Conservation (phyloP, 371 early-diverging fungal genomes). For the Mortierella sp. region DNA sequence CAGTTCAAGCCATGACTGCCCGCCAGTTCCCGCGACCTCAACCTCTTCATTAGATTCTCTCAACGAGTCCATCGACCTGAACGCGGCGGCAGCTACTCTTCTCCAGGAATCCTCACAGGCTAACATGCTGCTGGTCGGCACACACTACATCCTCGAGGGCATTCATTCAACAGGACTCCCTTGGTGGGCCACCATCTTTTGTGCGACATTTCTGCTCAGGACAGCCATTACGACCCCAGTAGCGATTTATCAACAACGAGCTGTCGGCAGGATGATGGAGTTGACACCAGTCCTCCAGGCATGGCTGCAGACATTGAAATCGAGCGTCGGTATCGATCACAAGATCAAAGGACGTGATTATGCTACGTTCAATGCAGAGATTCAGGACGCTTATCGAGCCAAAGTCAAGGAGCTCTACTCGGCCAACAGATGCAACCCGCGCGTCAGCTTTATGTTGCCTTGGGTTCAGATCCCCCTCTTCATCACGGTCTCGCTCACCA, state of each 20-base stretch:
- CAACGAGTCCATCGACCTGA: not conserved
- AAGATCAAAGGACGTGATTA: slow-evolving; percentile 61
- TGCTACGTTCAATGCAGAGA: slow-evolving; percentile 61
- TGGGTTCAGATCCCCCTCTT: slow-evolving; percentile 86
- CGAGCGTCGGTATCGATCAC: slow-evolving; percentile 63
- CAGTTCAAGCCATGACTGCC: not conserved
- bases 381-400: slow-evolving; percentile 69
- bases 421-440: slow-evolving; percentile 72
- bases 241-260: slow-evolving; percentile 79
- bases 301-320: slow-evolving; percentile 73
- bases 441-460: slow-evolving; percentile 74
- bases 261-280: slow-evolving; percentile 67
- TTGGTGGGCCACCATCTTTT: slow-evolving; percentile 80
- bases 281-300: slow-evolving; percentile 76
- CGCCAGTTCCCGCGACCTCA: not conserved
- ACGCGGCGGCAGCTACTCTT: not conserved
- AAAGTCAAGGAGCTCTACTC: slow-evolving; percentile 73
- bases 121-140: slow-evolving; percentile 60
- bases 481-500: slow-evolving; percentile 75
- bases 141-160: slow-evolving; percentile 61
- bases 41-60: not conserved
- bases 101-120: slow-evolving; percentile 44
- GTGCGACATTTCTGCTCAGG: slow-evolving; percentile 72
- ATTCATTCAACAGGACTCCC: slow-evolving; percentile 69
- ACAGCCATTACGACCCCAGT: slow-evolving; percentile 78